Evolutionary conservation across 78 protist species (phyloP), one percentile per base, ranked within the genome.

Genomic region (Protostelium mycophagum): DNA sequence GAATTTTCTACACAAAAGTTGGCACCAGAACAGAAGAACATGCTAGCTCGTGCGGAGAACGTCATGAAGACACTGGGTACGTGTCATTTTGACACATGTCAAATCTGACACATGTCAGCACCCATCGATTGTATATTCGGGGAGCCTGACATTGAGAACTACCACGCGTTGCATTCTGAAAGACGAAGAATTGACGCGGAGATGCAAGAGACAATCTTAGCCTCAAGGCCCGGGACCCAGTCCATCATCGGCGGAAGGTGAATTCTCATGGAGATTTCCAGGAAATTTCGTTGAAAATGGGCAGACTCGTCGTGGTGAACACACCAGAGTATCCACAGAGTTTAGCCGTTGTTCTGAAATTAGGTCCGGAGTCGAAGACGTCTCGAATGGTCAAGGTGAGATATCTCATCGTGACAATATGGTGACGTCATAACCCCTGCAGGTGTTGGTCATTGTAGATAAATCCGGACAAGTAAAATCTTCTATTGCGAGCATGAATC

Each of bases 91-190:
- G 5, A 35, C 10, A 37, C 90, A 1, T 29, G 31, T 9, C 34
- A 34, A 84, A 63, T 90, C 36, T 85, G 87, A 34, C 38, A 89
- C 28, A 38, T 28, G 31, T 28, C 86, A 23, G 37, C 63, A 5
- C 87, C 38, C 29, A 83, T 93, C 37, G 85, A 90, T 28, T 93
- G 96, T 73, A 93, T 93, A 0, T 85, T 90, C 0, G 96, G 96
- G 37, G 96, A 93, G 28, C 96, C 96, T 0, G 96, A 93, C 38
- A 93, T 93, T 34, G 96, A 93, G 25, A 86, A 93, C 73, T 93
- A 93, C 34, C 89, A 84, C 37, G 31, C 73, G 9, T 1, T 86
- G 34, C 90, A 83, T n/a, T 63, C 83, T 23, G 91, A 92, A 85
- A 34, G 83, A 28, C 84, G 88, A 36, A 28, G 63, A 28, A 25